A percentile compares a stretch with the other conserved stretches of the same genome.
Conservation (phyloP, 768 basidiomycete genomes). For the Mrakia blollopis region DNA sequence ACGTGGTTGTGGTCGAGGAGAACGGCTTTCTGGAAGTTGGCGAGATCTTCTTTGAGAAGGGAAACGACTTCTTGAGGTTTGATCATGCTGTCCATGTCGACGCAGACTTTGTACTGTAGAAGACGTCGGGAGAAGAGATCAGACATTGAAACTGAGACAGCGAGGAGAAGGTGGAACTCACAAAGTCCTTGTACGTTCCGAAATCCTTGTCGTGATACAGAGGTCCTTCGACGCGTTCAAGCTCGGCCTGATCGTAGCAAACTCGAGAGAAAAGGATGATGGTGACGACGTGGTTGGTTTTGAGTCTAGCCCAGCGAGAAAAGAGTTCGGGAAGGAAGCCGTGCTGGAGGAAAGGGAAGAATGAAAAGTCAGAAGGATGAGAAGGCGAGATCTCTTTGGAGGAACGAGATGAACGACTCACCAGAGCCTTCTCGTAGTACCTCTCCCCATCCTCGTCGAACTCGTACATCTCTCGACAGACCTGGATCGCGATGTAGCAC, state of each 20-base stretch:
- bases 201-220: slow-evolving; percentile 69
- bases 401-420: slow-evolving; percentile 33
- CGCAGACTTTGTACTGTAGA: slow-evolving; percentile 77
- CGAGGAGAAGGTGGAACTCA: background rate
- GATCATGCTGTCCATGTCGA: slow-evolving; percentile 78
- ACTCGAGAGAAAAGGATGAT: slow-evolving; percentile 92
- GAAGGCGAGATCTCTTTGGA: background rate
- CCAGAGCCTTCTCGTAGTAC: slow-evolving; percentile 92
- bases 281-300: slow-evolving; percentile 87
- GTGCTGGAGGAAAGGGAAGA: slow-evolving; percentile 14
- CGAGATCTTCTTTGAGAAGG: slow-evolving; percentile 71
- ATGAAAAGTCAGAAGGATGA: background rate
- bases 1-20: slow-evolving; percentile 84
- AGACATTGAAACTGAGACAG: background rate
- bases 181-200: slow-evolving; percentile 73
- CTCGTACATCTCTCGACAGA: slow-evolving; percentile 93
- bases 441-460: slow-evolving; percentile 95
- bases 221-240: slow-evolving; percentile 32
- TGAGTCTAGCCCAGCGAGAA: slow-evolving; percentile 70
- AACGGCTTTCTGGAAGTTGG: slow-evolving; percentile 83
- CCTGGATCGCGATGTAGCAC: slow-evolving; percentile 62
- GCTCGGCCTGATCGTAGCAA: slow-evolving; percentile 44
- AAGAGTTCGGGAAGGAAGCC: slow-evolving; percentile 87
- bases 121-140: background rate
- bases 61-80: slow-evolving; percentile 86